Percentiles rank a stretch among this genome's conserved stretches.
Conservation (phyloP, 108 stramenopile species). For the Fragilaria radians region DNA sequence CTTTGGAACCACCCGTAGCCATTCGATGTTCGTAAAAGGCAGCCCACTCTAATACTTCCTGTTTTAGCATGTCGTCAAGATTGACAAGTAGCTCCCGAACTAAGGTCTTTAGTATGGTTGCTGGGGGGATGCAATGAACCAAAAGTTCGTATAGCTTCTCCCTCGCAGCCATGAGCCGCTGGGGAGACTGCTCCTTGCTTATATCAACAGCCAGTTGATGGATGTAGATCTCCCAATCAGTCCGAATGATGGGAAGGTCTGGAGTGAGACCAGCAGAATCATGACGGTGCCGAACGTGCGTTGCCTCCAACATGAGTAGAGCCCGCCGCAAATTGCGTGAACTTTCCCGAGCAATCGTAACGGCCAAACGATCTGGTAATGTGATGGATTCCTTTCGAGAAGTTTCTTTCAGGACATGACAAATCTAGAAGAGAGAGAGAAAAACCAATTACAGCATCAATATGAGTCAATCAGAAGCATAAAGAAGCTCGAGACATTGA, state of each 20-base stretch:
- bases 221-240: conserved; percentile 98
- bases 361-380: conserved; percentile 69
- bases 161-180: conserved; percentile 72
- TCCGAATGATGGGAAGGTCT: conserved; percentile 39
- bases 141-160: conserved; percentile 96
- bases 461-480: background rate
- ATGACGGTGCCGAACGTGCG: conserved; percentile 65
- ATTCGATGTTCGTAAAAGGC: conserved; percentile 96
- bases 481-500: background rate
- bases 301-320: conserved; percentile 94
- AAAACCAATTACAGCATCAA: background rate
- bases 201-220: conserved; percentile 78
- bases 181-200: conserved; percentile 82
- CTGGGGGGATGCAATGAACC: conserved; percentile 95
- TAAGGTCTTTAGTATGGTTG: conserved; percentile 89
- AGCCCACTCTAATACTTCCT: conserved; percentile 88
- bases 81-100: conserved; percentile 72
- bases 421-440: conserved; percentile 36
- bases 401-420: conserved; percentile 63
- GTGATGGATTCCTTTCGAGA: conserved; percentile 69
- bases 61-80: conserved; percentile 85
- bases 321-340: conserved; percentile 95
- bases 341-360: conserved; percentile 61
- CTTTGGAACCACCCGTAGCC: conserved; percentile 88
- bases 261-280: conserved; percentile 32